A percentile compares a stretch with the other conserved stretches of the same genome.
Conservation (phyloP, 306 rosid species). For the Sophora flavescens region DNA sequence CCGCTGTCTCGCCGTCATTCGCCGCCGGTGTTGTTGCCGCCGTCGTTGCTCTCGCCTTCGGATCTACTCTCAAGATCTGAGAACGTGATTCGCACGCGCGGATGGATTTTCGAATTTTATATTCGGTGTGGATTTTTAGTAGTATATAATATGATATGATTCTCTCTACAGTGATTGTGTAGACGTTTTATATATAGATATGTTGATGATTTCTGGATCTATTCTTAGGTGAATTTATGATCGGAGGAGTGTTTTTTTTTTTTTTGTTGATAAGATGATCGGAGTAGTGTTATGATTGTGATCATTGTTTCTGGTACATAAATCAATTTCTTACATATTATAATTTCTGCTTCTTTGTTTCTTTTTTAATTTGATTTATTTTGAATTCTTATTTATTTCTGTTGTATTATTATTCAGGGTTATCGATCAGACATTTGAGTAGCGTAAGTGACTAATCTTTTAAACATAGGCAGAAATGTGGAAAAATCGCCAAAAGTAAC, state of each 20-base stretch:
- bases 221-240: neutral
- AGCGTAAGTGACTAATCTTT: no score
- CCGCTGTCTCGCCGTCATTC: slow-evolving; percentile 62
- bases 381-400: neutral
- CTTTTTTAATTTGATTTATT: neutral
- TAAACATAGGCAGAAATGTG: no score
- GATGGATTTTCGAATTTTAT: slow-evolving; percentile 35
- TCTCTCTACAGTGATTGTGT: slow-evolving; percentile 23
- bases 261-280: no score
- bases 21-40: slow-evolving; percentile 56
- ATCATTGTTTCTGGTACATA: slow-evolving; percentile 50
- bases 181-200: slow-evolving; percentile 33
- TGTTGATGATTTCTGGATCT: slow-evolving; percentile 40
- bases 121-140: slow-evolving; percentile 42
- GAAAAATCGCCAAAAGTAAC: no score
- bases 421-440: no score
- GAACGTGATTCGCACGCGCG: neutral
- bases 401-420: no score
- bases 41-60: slow-evolving; percentile 64
- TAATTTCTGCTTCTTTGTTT: neutral
- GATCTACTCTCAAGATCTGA: slow-evolving; percentile 75
- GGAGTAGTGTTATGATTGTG: slow-evolving; percentile 39
- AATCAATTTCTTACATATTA: slow-evolving; percentile 35
- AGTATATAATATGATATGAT: slow-evolving; percentile 38
- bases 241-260: slow-evolving; percentile 32